A percentile compares a stretch with the other conserved stretches of the same genome.
phyloP scores from a whole-genome alignment of 164 flowering plant genomes.

The Echeveria elegans region DNA sequence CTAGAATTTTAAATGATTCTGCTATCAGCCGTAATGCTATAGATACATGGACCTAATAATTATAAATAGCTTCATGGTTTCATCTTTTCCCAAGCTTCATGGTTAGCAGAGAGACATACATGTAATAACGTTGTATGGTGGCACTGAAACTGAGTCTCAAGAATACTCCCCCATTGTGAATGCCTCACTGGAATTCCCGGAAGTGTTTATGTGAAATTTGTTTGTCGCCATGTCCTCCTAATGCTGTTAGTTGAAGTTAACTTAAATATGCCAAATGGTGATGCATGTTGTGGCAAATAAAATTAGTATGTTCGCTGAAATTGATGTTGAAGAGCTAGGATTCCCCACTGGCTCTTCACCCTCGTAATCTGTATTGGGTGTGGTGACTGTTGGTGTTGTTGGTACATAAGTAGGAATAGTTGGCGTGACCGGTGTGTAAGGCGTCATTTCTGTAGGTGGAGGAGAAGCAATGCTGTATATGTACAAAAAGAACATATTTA shows the following conservation, averaged over 20 bases:
- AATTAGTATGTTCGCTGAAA: conserved; percentile 18
- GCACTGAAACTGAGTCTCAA: neutral
- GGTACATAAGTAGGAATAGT: conserved; percentile 6
- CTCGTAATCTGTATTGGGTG: conserved; percentile 23
- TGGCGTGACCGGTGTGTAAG: conserved; percentile 12
- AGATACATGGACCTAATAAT: conserved; percentile 15
- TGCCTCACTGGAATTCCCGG: conserved; percentile 9
- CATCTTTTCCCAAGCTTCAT: conserved; percentile 12
- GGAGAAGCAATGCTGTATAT: conserved; percentile 21
- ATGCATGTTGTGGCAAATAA: conserved; percentile 19
- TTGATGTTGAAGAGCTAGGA: conserved; percentile 33
- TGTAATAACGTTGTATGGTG: neutral
- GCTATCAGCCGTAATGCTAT: conserved; percentile 22
- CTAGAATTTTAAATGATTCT: conserved; percentile 20
- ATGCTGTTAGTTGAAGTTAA: conserved; percentile 11
- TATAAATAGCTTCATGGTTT: conserved; percentile 12
- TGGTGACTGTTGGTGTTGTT: conserved; percentile 1
- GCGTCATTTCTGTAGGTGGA: conserved; percentile 7
- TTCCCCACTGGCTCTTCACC: conserved; percentile 33
- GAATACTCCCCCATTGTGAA: neutral
- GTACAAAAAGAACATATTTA: conserved; percentile 1
- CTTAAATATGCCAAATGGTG: conserved; percentile 15
- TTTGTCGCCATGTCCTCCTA: neutral
- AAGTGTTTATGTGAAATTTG: conserved; percentile 7
- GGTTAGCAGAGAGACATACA: conserved; percentile 12